Percentiles rank a stretch among this genome's conserved stretches.
These are phyloP conservation scores for Pseudogymnoascus sp. DNA, from an alignment of 2,329 filamentous ascomycete species.

Conservation along the genomic window DNA sequence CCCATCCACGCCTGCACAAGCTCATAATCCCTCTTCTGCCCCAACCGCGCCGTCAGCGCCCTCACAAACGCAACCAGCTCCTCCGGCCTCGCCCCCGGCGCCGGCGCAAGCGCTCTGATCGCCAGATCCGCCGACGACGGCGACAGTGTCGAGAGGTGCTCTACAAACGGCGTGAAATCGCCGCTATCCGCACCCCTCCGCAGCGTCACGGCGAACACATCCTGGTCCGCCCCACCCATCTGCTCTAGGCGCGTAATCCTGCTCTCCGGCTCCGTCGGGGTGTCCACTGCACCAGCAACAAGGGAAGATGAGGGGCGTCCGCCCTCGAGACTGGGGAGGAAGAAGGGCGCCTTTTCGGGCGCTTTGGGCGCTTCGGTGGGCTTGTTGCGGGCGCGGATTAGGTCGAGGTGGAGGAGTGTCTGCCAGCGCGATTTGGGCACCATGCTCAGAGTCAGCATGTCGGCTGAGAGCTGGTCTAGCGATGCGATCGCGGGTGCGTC, in stretches of 20 bases:
- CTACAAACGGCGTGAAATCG: conserved; percentile 61
- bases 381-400: conserved; percentile 87
- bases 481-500: conserved; percentile 45
- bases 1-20: conserved; percentile 96
- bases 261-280: conserved; percentile 20
- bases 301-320: conserved; percentile 18
- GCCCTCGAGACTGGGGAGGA: conserved; percentile 61
- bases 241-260: conserved; percentile 25
- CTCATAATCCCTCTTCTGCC: conserved; percentile 74
- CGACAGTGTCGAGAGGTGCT: conserved; percentile 69
- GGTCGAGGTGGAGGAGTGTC: conserved; percentile 81
- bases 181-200: conserved; percentile 43
- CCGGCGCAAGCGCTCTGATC: conserved; percentile 65
- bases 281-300: conserved; percentile 18
- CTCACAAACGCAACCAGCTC: conserved; percentile 73
- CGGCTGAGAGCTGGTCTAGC: conserved; percentile 69
- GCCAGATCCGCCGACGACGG: conserved; percentile 86
- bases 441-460: conserved; percentile 81
- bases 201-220: conserved; percentile 50
- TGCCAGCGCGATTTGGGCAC: conserved; percentile 92
- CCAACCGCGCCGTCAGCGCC: conserved; percentile 66
- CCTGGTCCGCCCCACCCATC: conserved; percentile 31
- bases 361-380: conserved; percentile 85
- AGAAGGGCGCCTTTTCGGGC: conserved; percentile 93
- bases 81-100: conserved; percentile 36